Base-by-base conservation (phyloP, 352 stramenopile species). In the Globisporangium apiculatum region DNA sequence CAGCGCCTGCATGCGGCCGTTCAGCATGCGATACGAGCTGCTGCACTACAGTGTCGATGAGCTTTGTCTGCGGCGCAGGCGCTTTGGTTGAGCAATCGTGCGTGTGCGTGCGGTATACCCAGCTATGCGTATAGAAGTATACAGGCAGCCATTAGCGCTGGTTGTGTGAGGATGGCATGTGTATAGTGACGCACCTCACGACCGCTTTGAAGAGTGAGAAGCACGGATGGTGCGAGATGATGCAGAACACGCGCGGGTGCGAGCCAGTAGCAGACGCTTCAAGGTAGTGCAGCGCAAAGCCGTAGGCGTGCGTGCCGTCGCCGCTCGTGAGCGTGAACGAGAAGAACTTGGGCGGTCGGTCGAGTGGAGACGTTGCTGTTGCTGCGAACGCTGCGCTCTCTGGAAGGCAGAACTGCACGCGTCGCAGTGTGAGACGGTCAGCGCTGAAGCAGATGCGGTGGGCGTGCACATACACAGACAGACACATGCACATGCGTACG, bases 201-300 rank as follows among this genome's bases (percentile, higher is more conserved):
- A 90, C 60, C 47, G 89, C 75, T 48, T 89, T 89, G 54, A 91
- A 89, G 8, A 93, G 72, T 51, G 79, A 87, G 62, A 93, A 89
- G 62, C 90, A 87, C 12, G 83, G 75, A 60, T 90, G 79, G 50
- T 89, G 79, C 45, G 83, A 93, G 59, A 93, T 85, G 17, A 93
- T 48, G 45, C 83, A 93, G 46, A 88, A 67, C 6, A 90, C 83
- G 15, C 71, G 73, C 55, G 80, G 77, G 8, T 66, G 72, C 78
- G 75, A 86, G 36, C 54, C 38, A 17, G 7, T 14, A 31, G 45
- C n/a, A n/a, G 6, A 61, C 57, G 72, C 55, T 49, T 89, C 74
- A 37, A 74, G 83, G 49, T 75, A 77, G 58, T 87, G 71, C 48
- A 93, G 61, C 35, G 75, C 81, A 62, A 90, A 91, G 8, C 83